phyloP scores from a whole-genome alignment of 768 basidiomycete genomes.

The Termitomyces sp. region DNA sequence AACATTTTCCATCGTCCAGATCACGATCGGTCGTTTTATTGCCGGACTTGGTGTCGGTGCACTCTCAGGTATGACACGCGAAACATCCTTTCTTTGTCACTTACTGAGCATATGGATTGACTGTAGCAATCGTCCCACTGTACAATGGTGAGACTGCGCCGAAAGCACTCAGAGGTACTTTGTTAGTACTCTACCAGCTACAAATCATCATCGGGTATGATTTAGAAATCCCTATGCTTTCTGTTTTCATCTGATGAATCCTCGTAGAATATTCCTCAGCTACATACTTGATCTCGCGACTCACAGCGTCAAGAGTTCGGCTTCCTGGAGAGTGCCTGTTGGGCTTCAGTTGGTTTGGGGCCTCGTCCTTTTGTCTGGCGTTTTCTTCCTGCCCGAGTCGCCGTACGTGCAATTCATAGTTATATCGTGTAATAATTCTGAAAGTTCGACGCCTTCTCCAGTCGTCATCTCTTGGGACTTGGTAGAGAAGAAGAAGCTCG shows the following conservation, averaged over 20 bases:
- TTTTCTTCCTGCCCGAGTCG: constrained; percentile 77
- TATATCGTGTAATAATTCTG: background rate
- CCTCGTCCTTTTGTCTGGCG: constrained; percentile 60
- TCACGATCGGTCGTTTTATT: constrained; percentile 71
- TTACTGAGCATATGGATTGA: background rate
- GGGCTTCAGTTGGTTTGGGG: constrained; percentile 76
- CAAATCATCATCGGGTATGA: constrained; percentile 71
- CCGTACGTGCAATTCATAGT: constrained; percentile 46
- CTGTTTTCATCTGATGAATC: background rate
- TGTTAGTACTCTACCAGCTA: constrained; percentile 73
- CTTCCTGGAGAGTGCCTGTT: constrained; percentile 75
- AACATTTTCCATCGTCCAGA: constrained; percentile 54
- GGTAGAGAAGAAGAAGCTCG: constrained; percentile 55
- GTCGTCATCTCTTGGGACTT: constrained; percentile 68
- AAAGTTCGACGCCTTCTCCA: constrained; percentile 22
- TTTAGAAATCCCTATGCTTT: background rate
- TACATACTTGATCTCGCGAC: constrained; percentile 72
- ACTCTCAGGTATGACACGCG: constrained; percentile 52
- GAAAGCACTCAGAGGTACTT: constrained; percentile 67
- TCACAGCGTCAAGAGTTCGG: constrained; percentile 51
- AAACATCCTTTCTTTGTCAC: background rate
- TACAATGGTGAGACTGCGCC: constrained; percentile 82
- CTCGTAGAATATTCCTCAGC: constrained; percentile 62
- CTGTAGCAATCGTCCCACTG: constrained; percentile 52
- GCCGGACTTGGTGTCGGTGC: constrained; percentile 80